These are phyloP conservation scores for Zoysia pacifica DNA, from an alignment of 176 grass and related monocot genomes.

Conservation along the genomic window DNA sequence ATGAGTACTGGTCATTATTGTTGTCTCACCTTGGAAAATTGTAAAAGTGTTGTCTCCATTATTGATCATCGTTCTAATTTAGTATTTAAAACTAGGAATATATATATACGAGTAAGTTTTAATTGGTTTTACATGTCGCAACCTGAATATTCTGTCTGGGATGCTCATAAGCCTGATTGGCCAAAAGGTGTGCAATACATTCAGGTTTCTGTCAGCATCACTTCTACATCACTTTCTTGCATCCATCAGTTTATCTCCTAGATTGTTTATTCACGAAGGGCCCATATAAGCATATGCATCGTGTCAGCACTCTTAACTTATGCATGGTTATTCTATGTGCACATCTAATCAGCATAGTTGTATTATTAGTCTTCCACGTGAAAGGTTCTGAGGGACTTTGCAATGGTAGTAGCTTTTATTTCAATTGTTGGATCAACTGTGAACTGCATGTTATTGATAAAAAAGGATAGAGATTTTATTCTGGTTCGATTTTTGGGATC, in stretches of 20 bases:
- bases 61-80: background rate
- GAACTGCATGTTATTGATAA: background rate
- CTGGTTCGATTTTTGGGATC: slow-evolving; percentile 23
- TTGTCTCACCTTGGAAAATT: background rate
- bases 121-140: background rate
- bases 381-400: slow-evolving; percentile 20
- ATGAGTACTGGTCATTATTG: background rate
- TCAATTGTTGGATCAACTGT: slow-evolving; percentile 24
- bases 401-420: background rate
- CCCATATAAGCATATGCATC: slow-evolving; percentile 23
- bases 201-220: slow-evolving; percentile 43
- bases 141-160: background rate
- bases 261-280: slow-evolving; percentile 17
- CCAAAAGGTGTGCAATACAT: background rate
- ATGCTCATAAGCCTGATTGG: background rate
- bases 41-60: background rate
- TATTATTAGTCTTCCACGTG: slow-evolving; percentile 36
- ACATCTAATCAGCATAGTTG: slow-evolving; percentile 45
- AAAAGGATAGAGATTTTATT: slow-evolving; percentile 29
- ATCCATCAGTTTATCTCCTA: slow-evolving; percentile 20
- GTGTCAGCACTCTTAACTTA: slow-evolving; percentile 34
- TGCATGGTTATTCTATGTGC: slow-evolving; percentile 23
- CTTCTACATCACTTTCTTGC: slow-evolving; percentile 16
- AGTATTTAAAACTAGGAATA: background rate
- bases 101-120: background rate